Evolutionary conservation across 164 flowering plant genomes (phyloP).

Genomic region (Umbellularia californica): DNA sequence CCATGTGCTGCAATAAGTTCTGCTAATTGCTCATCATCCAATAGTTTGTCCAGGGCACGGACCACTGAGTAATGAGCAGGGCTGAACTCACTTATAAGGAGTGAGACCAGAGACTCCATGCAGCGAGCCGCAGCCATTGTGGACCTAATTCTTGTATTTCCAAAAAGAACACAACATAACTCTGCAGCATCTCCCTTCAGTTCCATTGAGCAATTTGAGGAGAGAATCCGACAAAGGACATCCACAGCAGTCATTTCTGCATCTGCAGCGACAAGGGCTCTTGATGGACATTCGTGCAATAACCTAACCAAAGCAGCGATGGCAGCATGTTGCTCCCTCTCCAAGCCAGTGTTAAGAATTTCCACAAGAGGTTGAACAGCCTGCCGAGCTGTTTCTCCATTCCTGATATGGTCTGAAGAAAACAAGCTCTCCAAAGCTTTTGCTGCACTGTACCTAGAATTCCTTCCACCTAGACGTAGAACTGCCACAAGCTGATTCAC

Average conservation of each 20-base stretch:
- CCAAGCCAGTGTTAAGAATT: conserved; percentile 86
- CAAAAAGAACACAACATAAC: conserved; percentile 82
- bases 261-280: conserved; percentile 86
- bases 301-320: conserved; percentile 77
- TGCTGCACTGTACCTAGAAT: conserved; percentile 92
- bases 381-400: conserved; percentile 80
- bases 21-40: conserved; percentile 94
- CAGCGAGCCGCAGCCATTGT: conserved; percentile 91
- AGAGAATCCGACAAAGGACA: conserved; percentile 85
- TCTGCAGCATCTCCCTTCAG: conserved; percentile 96
- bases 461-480: conserved; percentile 87
- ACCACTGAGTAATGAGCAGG: conserved; percentile 89
- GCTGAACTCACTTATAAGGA: conserved; percentile 71
- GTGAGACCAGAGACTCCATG: conserved; percentile 92
- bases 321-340: conserved; percentile 96
- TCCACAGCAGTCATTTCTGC: conserved; percentile 93
- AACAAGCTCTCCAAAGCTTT: conserved; percentile 90
- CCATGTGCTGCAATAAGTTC: conserved; percentile 98
- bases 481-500: conserved; percentile 96
- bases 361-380: conserved; percentile 97
- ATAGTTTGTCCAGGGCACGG: conserved; percentile 80
- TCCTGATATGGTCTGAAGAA: conserved; percentile 86
- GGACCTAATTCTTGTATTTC: conserved; percentile 83
- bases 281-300: conserved; percentile 78
- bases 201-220: conserved; percentile 88